Evolutionary conservation across 169 alveolate species (phyloP).

Genomic region (Plasmodium reichenowi): DNA sequence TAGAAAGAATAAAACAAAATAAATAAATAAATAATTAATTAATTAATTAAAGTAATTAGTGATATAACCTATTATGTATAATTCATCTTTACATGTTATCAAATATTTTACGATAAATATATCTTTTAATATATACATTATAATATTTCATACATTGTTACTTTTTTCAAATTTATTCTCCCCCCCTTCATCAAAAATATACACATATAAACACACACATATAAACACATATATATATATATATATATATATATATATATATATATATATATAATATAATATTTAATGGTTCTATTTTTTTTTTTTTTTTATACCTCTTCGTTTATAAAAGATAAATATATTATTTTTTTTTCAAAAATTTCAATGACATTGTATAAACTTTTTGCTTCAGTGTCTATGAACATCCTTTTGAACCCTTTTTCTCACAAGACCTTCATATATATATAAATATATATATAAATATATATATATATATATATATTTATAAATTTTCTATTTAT

Average conservation of each 20-base stretch:
- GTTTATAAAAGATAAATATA: slow-evolving; percentile 46
- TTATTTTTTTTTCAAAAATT: slow-evolving; percentile 41
- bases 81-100: no score
- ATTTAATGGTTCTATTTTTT: no score
- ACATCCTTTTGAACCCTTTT: slow-evolving; percentile 17
- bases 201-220: no score
- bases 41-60: no score
- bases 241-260: background rate
- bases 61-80: background rate
- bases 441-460: no score
- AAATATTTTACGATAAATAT: background rate
- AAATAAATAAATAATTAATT: background rate
- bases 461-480: no score
- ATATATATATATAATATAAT: background rate
- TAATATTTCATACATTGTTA: background rate
- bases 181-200: background rate
- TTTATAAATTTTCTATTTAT: no score
- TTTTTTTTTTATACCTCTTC: slow-evolving; percentile 47
- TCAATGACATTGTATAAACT: slow-evolving; percentile 52
- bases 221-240: background rate
- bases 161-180: background rate
- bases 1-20: no score
- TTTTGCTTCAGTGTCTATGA: slow-evolving; percentile 49
- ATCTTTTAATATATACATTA: background rate
- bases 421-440: background rate